Percentiles rank a stretch among this genome's conserved stretches.
phyloP scores from a whole-genome alignment of 331 rosid genomes.

The Prunus yedoensis region DNA sequence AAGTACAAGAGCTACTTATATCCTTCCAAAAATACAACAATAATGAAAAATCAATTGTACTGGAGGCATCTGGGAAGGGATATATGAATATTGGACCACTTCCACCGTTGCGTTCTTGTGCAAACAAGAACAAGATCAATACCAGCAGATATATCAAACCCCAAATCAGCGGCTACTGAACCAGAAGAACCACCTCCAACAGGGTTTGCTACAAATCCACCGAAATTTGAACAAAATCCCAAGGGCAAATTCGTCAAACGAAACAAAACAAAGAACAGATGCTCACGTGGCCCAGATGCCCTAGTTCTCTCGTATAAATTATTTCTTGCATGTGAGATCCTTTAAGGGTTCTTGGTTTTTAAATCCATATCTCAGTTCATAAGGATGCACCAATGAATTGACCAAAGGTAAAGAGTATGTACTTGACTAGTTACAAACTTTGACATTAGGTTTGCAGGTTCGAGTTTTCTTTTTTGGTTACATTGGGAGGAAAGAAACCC shows the following conservation, averaged over 20 bases:
- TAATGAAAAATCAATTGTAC: neutral
- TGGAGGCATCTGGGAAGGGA: neutral
- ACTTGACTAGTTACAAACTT: too few species aligned
- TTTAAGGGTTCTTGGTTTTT: neutral
- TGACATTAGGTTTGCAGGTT: too few species aligned
- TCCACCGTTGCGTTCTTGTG: neutral
- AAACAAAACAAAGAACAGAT: neutral
- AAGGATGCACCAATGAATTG: too few species aligned
- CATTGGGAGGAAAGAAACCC: too few species aligned
- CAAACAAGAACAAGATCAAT: neutral
- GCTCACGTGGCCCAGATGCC: neutral
- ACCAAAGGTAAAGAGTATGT: too few species aligned
- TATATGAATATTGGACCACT: neutral
- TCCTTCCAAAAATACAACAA: neutral
- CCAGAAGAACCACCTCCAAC: neutral
- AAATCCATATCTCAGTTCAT: too few species aligned
- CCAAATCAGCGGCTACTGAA: neutral
- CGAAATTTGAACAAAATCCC: neutral
- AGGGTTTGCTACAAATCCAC: neutral
- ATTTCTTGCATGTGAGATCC: neutral
- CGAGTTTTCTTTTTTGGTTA: too few species aligned
- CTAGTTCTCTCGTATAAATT: neutral
- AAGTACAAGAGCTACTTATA: neutral
- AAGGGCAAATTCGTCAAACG: neutral
- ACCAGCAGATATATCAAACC: neutral